Conservation (phyloP, 2,329 filamentous ascomycete genomes). For the Aureobasidium melanogenum region DNA sequence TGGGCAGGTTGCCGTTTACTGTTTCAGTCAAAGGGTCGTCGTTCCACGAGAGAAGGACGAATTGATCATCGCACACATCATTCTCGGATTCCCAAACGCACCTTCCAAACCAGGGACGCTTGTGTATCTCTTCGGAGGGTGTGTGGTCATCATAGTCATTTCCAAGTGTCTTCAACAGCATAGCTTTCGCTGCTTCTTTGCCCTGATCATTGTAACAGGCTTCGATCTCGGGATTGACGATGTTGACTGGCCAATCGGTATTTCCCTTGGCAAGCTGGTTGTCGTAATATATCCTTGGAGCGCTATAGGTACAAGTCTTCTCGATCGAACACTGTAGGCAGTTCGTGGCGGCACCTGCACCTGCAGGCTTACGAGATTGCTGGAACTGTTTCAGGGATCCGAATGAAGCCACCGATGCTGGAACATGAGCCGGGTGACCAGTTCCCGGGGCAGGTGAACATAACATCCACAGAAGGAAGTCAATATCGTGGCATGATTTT, state of each 20-base stretch:
- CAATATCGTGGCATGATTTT: constrained; percentile 94
- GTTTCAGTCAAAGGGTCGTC: constrained; percentile 46
- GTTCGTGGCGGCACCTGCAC: constrained; percentile 72
- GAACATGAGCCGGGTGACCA: constrained; percentile 55
- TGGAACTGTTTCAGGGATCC: constrained; percentile 74
- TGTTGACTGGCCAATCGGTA: constrained; percentile 71
- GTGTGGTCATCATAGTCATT: constrained; percentile 50
- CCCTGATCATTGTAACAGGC: constrained; percentile 49
- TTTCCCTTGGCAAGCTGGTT: constrained; percentile 58
- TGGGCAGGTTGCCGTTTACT: background rate
- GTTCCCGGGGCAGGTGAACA: constrained; percentile 53
- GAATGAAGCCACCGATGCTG: constrained; percentile 63
- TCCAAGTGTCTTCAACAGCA: constrained; percentile 39
- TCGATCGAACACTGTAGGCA: constrained; percentile 75
- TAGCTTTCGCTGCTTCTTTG: constrained; percentile 40
- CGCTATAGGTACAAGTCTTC: constrained; percentile 71
- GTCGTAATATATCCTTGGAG: constrained; percentile 72
- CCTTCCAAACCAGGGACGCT: constrained; percentile 69
- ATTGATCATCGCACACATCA: constrained; percentile 86
- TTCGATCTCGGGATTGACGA: constrained; percentile 89
- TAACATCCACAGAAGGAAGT: constrained; percentile 84
- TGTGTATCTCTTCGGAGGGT: constrained; percentile 39
- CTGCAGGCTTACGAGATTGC: constrained; percentile 62
- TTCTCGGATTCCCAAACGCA: constrained; percentile 94
- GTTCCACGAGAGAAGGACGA: constrained; percentile 81